Percentiles rank a stretch among this genome's conserved stretches.
Evolutionary conservation across 2,329 filamentous ascomycete species (phyloP).

Genomic region (Colletotrichum destructivum): DNA sequence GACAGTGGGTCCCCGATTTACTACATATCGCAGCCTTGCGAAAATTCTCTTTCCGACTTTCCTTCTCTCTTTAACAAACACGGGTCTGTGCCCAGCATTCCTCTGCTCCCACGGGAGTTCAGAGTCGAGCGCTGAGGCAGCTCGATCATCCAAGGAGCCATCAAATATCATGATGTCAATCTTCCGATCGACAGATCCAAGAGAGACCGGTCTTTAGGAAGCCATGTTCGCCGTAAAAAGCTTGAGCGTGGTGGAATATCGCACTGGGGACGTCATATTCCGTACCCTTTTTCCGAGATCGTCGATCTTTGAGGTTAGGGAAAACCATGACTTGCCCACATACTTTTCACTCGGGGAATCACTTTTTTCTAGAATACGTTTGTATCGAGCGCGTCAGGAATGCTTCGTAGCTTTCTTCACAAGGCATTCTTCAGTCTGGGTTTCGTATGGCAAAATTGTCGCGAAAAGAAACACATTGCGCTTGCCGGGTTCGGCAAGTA

Average conservation of each 20-base stretch:
- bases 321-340: constrained; percentile 89
- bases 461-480: background rate
- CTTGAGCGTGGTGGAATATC: constrained; percentile 75
- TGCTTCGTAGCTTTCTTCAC: background rate
- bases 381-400: background rate
- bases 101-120: constrained; percentile 73
- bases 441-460: background rate
- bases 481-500: constrained; percentile 13
- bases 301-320: constrained; percentile 91
- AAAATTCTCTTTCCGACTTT: constrained; percentile 49
- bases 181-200: constrained; percentile 96
- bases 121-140: constrained; percentile 86
- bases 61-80: constrained; percentile 61
- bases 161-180: constrained; percentile 83
- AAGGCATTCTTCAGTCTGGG: no score
- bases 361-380: background rate
- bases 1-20: constrained; percentile 30
- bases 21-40: constrained; percentile 40
- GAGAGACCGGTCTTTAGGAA: constrained; percentile 76
- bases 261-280: constrained; percentile 84
- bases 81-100: constrained; percentile 91
- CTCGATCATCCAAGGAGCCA: constrained; percentile 90
- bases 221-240: constrained; percentile 77
- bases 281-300: constrained; percentile 90
- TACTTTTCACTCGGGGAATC: constrained; percentile 48